phyloP scores from a whole-genome alignment of 257 asterid species.

The Solanum corneliomulleri region DNA sequence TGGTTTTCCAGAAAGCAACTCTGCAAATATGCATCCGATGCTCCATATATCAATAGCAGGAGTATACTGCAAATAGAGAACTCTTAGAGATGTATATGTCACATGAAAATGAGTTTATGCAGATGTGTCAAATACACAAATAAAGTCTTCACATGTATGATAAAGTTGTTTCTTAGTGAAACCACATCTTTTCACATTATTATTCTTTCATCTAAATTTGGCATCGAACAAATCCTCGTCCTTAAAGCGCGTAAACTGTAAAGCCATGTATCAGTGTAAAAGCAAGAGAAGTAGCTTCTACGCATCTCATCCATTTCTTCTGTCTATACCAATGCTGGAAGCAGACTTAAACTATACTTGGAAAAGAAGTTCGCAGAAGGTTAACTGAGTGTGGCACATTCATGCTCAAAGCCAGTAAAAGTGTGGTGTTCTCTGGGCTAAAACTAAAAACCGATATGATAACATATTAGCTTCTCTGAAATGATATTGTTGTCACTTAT shows the following conservation, averaged over 20 bases:
- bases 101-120: not conserved
- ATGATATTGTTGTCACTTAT: not conserved
- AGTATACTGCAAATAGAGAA: slow-evolving; percentile 56
- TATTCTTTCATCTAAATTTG: not conserved
- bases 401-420: not conserved
- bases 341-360: not conserved
- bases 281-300: not conserved
- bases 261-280: not conserved
- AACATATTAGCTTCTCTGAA: not conserved
- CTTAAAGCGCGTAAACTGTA: not conserved
- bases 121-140: not conserved
- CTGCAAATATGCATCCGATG: slow-evolving; percentile 95
- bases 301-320: not conserved
- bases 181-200: not conserved
- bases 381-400: not conserved
- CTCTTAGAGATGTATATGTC: not conserved
- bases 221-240: not conserved
- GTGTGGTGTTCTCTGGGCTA: not conserved
- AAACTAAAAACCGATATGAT: not conserved
- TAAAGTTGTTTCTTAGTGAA: not conserved
- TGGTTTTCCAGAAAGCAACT: slow-evolving; percentile 80
- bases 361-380: not conserved
- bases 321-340: not conserved
- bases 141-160: not conserved
- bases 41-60: slow-evolving; percentile 98